Percentiles rank a stretch among this genome's conserved stretches.
phyloP scores from a whole-genome alignment of 257 asterid species.

The Solanum etuberosum region DNA sequence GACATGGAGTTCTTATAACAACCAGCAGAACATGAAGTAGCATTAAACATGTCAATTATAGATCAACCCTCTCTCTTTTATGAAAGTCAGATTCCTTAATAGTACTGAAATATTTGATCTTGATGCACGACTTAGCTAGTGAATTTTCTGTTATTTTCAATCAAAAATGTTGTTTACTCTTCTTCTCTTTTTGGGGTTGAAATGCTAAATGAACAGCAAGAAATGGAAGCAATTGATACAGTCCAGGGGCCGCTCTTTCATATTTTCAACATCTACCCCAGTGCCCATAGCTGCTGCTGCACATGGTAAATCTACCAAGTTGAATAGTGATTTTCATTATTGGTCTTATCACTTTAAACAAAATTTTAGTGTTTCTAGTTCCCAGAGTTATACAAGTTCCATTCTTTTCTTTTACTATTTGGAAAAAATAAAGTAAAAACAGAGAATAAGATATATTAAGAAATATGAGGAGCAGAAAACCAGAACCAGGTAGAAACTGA shows the following conservation, averaged over 20 bases:
- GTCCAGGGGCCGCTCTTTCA: conserved; percentile 93
- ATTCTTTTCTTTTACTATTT: neutral
- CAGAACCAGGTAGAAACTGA: neutral
- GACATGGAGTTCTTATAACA: neutral
- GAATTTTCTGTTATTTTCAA: neutral
- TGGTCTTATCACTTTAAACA: neutral
- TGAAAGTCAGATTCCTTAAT: neutral
- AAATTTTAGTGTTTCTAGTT: neutral
- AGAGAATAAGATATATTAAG: neutral
- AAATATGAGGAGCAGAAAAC: neutral
- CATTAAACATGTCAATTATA: neutral
- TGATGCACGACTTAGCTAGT: neutral
- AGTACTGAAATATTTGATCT: neutral
- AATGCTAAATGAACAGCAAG: conserved; percentile 50
- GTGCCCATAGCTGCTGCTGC: conserved; percentile 96
- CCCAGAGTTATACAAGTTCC: neutral
- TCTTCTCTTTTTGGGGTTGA: neutral
- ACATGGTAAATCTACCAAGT: conserved; percentile 36
- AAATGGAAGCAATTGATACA: conserved; percentile 91
- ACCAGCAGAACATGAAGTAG: neutral
- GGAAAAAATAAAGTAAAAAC: neutral
- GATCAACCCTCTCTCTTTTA: neutral
- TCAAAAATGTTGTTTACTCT: neutral
- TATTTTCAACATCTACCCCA: conserved; percentile 90
- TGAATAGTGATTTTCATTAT: neutral